Evolutionary conservation across 306 rosid genomes (phyloP).

Genomic region (Malus domestica): DNA sequence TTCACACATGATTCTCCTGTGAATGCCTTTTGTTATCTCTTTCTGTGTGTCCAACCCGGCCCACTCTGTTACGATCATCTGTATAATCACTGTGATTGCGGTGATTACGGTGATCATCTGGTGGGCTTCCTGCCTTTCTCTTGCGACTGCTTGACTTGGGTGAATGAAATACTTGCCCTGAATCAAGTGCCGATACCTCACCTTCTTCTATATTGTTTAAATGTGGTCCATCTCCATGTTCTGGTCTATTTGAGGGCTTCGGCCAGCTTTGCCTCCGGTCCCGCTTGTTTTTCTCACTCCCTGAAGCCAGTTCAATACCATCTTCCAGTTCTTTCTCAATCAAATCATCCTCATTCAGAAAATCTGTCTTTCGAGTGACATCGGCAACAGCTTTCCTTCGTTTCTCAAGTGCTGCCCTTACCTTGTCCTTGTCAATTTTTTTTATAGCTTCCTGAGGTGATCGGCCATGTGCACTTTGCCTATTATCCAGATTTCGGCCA

Average conservation of each 20-base stretch:
- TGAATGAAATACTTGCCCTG: conserved; percentile 31
- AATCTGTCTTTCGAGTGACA: conserved; percentile 58
- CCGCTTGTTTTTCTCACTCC: conserved; percentile 63
- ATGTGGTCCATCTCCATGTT: conserved; percentile 43
- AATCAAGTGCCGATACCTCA: conserved; percentile 52
- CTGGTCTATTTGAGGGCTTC: conserved; percentile 55
- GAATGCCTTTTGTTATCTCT: conserved; percentile 62
- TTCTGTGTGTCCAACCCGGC: conserved; percentile 47
- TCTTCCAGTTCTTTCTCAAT: conserved; percentile 95
- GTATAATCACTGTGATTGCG: conserved; percentile 35
- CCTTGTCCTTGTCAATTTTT: conserved; percentile 78
- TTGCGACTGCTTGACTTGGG: conserved; percentile 62
- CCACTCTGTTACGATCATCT: conserved; percentile 40
- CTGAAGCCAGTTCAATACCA: conserved; percentile 79
- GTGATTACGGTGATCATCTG: conserved; percentile 28
- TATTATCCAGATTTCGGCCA: conserved; percentile 46
- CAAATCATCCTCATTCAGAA: conserved; percentile 91
- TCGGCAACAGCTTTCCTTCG: conserved; percentile 71
- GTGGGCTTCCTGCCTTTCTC: conserved; percentile 78
- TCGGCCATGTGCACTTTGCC: conserved; percentile 40
- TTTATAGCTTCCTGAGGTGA: conserved; percentile 79
- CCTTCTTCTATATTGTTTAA: conserved; percentile 78
- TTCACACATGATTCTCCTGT: conserved; percentile 64
- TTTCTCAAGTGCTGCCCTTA: conserved; percentile 89
- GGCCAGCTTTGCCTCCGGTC: conserved; percentile 76